Evolutionary conservation across 2,329 filamentous ascomycete species (phyloP), one percentile per base, ranked within the genome.

Genomic region (Cordyceps pruinosa): DNA sequence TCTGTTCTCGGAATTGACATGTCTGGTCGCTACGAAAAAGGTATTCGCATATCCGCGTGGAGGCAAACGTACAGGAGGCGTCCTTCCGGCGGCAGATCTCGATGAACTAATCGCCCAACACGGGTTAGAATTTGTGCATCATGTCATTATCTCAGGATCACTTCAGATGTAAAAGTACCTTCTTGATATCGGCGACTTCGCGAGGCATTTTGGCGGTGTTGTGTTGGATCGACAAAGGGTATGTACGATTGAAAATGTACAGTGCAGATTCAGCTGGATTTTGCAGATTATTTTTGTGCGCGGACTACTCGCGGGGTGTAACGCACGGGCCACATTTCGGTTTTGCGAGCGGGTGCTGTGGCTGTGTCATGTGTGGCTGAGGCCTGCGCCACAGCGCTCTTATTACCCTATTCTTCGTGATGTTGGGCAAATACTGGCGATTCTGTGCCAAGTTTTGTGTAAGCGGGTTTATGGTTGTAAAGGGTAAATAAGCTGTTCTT

Each of bases 41-140:
- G 46, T 19, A 17, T 44, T 49, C 15, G 25, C 34, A 8, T 37
- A 21, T 30, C n/a, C 12, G 17, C n/a, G 19, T 25, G 51, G 35
- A 26, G 15, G n/a, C n/a, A 41, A 49, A 92, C 91, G 73, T 89
- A 99, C 94, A 96, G 76, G 89, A 95, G 77, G 94, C 94, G 87
- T 99, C 95, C 85, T 96, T 96, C 78, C 94, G 89, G 80, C 93
- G 89, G 87, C 90, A 96, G 86, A 99, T 96, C 88, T 97, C 94
- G 79, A 99, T 96, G 90, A 99, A 99, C 85, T 96, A 77, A 58
- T 42, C 21, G 39, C 21, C 4, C 23, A 47, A 10, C 41, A 17
- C 58, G 19, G 37, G 67, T 72, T 63, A 74, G 71, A 44, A 35
- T 45, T 39, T 35, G n/a, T 5, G 10, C 19, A 21, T 2, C 10